These are phyloP conservation scores for Thalassiosira hispida DNA, from an alignment of 352 stramenopile genomes.

Conservation along the genomic window DNA sequence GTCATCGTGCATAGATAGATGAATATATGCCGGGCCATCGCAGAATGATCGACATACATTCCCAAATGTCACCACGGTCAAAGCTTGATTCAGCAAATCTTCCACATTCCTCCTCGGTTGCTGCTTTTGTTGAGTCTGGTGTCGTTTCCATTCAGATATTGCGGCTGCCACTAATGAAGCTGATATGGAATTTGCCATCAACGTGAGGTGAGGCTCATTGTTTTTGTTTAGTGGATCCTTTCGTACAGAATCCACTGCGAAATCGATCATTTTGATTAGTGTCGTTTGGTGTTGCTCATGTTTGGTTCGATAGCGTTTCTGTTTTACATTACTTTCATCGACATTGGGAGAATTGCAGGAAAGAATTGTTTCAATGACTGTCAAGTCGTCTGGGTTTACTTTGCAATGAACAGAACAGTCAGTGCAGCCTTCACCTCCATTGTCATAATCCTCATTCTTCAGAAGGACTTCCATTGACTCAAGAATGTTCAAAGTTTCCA, in stretches of 20 bases:
- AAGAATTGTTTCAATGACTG: conserved; percentile 25
- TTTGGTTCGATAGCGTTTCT: too few species aligned
- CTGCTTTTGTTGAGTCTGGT: conserved; percentile 4
- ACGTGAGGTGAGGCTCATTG: conserved; percentile 25
- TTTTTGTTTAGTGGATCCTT: background rate
- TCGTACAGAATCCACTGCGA: conserved; percentile 18
- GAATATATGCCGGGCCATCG: conserved; percentile 43
- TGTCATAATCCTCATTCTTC: conserved; percentile 1
- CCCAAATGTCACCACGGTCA: conserved; percentile 44
- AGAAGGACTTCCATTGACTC: background rate
- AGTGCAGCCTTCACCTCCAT: background rate
- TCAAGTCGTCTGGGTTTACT: conserved; percentile 19
- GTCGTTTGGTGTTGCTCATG: conserved; percentile 4
- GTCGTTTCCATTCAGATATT: conserved; percentile 31
- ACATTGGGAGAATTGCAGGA: background rate
- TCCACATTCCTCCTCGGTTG: conserved; percentile 1
- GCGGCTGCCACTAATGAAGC: conserved; percentile 24
- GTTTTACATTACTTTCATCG: too few species aligned
- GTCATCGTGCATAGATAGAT: conserved; percentile 48
- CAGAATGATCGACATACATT: conserved; percentile 19
- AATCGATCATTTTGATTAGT: conserved; percentile 43
- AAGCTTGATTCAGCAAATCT: conserved; percentile 22
- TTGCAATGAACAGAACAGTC: background rate
- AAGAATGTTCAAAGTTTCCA: conserved; percentile 17
- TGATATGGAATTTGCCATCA: conserved; percentile 27